These are phyloP conservation scores for Mortierella polycephala DNA, from an alignment of 371 early-diverging fungal genomes.

Conservation along the genomic window DNA sequence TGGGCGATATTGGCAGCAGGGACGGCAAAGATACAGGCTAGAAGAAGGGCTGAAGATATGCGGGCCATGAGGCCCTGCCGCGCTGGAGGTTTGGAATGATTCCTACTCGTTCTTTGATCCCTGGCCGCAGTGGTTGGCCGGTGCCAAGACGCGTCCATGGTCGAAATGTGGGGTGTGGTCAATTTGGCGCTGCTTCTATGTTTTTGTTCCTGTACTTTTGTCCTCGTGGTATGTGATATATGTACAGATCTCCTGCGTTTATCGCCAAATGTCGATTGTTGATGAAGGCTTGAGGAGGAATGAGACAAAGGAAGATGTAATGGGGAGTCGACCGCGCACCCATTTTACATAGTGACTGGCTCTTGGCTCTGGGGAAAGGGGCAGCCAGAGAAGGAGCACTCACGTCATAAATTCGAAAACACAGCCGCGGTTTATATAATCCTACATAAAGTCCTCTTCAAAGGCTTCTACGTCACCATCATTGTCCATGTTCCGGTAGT, in stretches of 20 bases:
- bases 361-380: not conserved
- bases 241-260: too few species aligned
- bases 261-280: not conserved
- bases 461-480: constrained; percentile 68
- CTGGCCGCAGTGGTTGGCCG: not conserved
- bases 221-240: not conserved
- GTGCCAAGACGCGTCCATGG: constrained; percentile 47
- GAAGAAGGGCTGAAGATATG: constrained; percentile 11
- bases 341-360: too few species aligned
- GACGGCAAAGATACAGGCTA: constrained; percentile 15
- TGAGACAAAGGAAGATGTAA: not conserved
- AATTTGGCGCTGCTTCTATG: not conserved
- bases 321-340: too few species aligned
- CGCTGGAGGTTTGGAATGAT: constrained; percentile 1
- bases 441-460: constrained; percentile 83
- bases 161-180: not conserved
- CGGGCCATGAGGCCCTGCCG: constrained; percentile 5
- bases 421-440: too few species aligned
- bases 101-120: not conserved
- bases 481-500: constrained; percentile 63
- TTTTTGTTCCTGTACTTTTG: not conserved
- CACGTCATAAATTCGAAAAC: not conserved
- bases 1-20: constrained; percentile 6
- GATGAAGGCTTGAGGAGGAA: not conserved
- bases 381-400: not conserved